Percentiles rank a stretch among this genome's conserved stretches.
These are phyloP conservation scores for Colletotrichum filicis DNA, from an alignment of 2,329 filamentous ascomycete genomes.

Conservation along the genomic window DNA sequence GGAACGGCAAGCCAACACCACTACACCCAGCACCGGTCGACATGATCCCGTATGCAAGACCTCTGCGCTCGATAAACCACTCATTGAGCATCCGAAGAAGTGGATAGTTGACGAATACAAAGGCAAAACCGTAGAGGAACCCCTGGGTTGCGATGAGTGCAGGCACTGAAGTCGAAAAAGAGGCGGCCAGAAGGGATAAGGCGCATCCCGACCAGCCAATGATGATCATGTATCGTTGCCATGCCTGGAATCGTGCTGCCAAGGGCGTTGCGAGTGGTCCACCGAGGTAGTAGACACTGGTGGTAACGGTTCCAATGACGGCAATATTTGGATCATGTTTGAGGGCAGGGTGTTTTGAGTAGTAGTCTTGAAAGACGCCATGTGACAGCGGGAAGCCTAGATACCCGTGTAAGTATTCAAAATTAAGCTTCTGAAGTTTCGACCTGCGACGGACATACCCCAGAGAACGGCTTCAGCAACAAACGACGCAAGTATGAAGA, in stretches of 20 bases:
- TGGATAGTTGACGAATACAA: slow-evolving; percentile 51
- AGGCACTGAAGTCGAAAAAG: slow-evolving; percentile 38
- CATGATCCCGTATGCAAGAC: slow-evolving; percentile 60
- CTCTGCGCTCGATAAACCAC: slow-evolving; percentile 59
- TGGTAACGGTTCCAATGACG: slow-evolving; percentile 40
- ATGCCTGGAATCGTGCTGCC: slow-evolving; percentile 36
- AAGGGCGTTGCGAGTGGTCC: slow-evolving; percentile 39
- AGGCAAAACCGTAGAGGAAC: slow-evolving; percentile 43
- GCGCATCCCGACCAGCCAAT: slow-evolving; percentile 9
- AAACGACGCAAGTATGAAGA: not conserved
- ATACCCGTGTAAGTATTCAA: not conserved
- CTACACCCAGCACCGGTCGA: slow-evolving; percentile 58
- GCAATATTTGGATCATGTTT: slow-evolving; percentile 38
- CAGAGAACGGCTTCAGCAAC: slow-evolving; percentile 6
- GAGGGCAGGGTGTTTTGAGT: slow-evolving; percentile 40
- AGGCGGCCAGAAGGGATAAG: slow-evolving; percentile 17
- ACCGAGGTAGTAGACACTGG: slow-evolving; percentile 39
- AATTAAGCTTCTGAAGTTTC: accelerated
- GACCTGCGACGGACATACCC: not conserved
- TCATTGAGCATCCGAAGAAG: slow-evolving; percentile 54
- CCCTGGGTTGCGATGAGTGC: slow-evolving; percentile 42
- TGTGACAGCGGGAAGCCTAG: slow-evolving; percentile 41
- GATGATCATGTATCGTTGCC: slow-evolving; percentile 27
- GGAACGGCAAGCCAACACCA: slow-evolving; percentile 58
- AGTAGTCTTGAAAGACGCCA: slow-evolving; percentile 45